Base-by-base conservation (phyloP, 371 early-diverging fungal genomes). In the Batrachochytrium dendrobatidis region DNA sequence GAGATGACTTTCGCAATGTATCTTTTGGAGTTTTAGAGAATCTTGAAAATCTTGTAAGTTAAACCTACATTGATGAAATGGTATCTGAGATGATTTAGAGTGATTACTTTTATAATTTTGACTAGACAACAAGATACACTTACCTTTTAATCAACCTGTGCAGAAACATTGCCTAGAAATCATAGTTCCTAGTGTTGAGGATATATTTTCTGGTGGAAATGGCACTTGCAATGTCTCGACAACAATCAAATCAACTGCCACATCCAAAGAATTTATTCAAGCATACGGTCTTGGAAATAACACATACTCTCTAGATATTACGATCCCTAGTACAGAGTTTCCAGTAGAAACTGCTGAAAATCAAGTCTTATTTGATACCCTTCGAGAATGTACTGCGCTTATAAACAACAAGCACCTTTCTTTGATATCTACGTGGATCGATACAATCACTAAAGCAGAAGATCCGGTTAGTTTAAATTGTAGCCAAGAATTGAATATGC, bases 381-480 rank as follows among this genome's bases (percentile, higher is more conserved):
- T 45, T 5, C 46, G 46, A 20, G 46, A 45, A 26, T 45, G 5
- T 12, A 12, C 12, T 5, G 46, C 46, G 12, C 46, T 45, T 3
- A 3, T 45, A 5, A 26, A 45, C 6, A 45, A 45, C 24, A 15
- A 12, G 39, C 46, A 45, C 12, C 7, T 12, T 5, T 26, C 5
- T 7, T 26, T 5, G 3, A 12, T 45, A 5, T 7, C 6, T 26
- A 20, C 4, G 46, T 45, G 46, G 46, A 45, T 45, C 12, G 46
- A 45, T 5, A 45, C 6, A 5, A 12, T 45, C 5, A 12, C 46
- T 26, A 45, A 45, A 45, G 46, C 46, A 12, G 46, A 45, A 20
- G 46, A 45, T 45, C 46, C 46, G 46, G 46, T 45, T 20, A 45
- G 46, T n/a, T n/a, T n/a, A n/a, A n/a, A n/a, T 45, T 7, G 5